These are phyloP conservation scores for Fremontodendron californicum DNA, from an alignment of 345 rosid genomes.

Conservation along the genomic window DNA sequence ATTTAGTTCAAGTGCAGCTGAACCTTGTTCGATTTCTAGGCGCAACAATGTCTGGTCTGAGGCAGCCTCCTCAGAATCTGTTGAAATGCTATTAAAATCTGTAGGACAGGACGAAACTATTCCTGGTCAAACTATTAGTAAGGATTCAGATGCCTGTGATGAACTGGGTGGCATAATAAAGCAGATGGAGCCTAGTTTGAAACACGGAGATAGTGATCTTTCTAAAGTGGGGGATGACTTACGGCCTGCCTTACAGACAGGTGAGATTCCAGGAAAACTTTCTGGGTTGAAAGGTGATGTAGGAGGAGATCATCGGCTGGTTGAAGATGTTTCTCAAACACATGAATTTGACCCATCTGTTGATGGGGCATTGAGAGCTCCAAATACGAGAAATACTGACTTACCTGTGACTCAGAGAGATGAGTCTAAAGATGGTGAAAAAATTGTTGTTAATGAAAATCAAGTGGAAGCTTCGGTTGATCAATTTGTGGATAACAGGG, in stretches of 20 bases:
- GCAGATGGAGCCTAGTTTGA: slow-evolving; percentile 64
- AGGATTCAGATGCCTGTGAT: slow-evolving; percentile 61
- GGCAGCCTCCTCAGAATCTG: slow-evolving; percentile 86
- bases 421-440: slow-evolving; percentile 7
- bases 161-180: slow-evolving; percentile 63
- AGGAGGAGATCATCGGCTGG: slow-evolving; percentile 34
- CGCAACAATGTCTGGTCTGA: slow-evolving; percentile 97
- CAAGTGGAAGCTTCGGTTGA: slow-evolving; percentile 25
- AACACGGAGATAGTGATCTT: slow-evolving; percentile 31
- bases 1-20: slow-evolving; percentile 75
- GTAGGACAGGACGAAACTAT: slow-evolving; percentile 81
- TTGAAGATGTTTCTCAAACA: slow-evolving; percentile 35
- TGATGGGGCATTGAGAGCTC: slow-evolving; percentile 32
- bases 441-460: slow-evolving; percentile 22
- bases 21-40: slow-evolving; percentile 76
- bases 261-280: slow-evolving; percentile 32
- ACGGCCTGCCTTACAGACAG: slow-evolving; percentile 29
- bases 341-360: slow-evolving; percentile 30
- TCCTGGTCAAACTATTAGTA: slow-evolving; percentile 40
- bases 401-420: slow-evolving; percentile 23
- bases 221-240: slow-evolving; percentile 35
- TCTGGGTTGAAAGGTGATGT: slow-evolving; percentile 35
- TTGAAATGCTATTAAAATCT: slow-evolving; percentile 92
- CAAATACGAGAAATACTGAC: slow-evolving; percentile 28
- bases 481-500: slow-evolving; percentile 34